phyloP scores from a whole-genome alignment of 2,329 filamentous ascomycete species.

The Ceratocystis huliohia region DNA sequence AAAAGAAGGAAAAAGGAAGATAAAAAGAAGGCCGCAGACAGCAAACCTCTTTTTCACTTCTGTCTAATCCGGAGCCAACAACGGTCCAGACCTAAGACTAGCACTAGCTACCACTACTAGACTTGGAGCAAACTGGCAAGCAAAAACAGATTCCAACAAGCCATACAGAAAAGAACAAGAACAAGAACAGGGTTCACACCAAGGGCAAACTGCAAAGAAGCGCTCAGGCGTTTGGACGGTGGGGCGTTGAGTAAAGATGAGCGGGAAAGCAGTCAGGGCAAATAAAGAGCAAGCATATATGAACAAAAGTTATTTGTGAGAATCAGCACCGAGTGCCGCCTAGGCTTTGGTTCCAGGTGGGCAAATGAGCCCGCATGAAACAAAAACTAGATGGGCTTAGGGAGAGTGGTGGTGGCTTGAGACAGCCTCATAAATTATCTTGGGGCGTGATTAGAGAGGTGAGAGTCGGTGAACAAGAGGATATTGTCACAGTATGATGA shows the following conservation, averaged over 20 bases:
- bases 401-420: neutral
- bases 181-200: neutral
- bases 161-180: constrained; percentile 1
- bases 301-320: neutral
- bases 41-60: too few relatives aligned
- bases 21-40: constrained; percentile 1
- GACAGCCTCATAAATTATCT: neutral
- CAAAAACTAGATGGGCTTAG: neutral
- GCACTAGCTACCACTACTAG: neutral
- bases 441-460: neutral
- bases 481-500: neutral
- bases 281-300: neutral
- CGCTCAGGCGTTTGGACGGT: neutral
- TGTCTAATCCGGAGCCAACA: neutral
- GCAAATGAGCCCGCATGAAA: neutral
- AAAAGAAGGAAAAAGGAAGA: constrained; percentile 7
- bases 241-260: neutral
- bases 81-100: neutral
- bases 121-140: neutral
- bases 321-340: neutral
- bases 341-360: neutral
- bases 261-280: neutral
- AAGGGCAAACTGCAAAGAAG: neutral
- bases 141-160: neutral
- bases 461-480: neutral